phyloP scores from a whole-genome alignment of 139 green algal species.

The Closterium sp. region DNA sequence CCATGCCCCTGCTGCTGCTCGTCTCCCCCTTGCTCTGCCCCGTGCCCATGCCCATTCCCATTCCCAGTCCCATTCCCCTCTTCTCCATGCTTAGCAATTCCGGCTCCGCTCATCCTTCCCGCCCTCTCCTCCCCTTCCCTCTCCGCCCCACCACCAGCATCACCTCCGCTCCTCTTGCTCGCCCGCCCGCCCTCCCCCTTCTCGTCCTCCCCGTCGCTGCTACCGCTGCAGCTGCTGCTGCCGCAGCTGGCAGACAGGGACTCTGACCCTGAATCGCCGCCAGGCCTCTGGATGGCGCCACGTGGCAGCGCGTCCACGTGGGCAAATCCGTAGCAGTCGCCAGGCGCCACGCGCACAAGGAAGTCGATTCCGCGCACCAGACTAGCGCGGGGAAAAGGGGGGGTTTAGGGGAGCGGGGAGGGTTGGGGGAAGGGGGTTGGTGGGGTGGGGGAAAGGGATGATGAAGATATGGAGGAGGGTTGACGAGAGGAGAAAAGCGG shows the following conservation, averaged over 20 bases:
- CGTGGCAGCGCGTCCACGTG: background rate
- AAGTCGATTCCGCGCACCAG: constrained; percentile 44
- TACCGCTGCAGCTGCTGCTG: constrained; percentile 14
- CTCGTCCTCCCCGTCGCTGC: constrained; percentile 10
- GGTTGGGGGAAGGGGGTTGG: background rate
- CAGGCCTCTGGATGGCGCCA: constrained; percentile 20
- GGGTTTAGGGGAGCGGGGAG: background rate
- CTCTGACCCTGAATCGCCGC: background rate
- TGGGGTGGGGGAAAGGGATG: background rate
- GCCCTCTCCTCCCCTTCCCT: background rate
- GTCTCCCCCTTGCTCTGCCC: background rate
- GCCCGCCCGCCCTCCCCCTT: background rate
- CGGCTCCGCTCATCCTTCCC: background rate
- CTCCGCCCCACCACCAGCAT: background rate
- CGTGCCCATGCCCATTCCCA: background rate
- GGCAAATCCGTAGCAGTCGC: constrained; percentile 34
- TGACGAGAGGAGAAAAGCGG: background rate
- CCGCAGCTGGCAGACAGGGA: background rate
- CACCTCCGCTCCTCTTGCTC: background rate
- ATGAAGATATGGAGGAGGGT: background rate
- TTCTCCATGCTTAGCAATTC: background rate
- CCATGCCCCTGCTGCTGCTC: background rate
- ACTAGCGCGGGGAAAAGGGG: background rate
- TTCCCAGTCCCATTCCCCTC: background rate
- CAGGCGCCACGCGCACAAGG: constrained; percentile 11